Evolutionary conservation across 2,329 filamentous ascomycete genomes (phyloP).

Genomic region (Talaromyces sp.): DNA sequence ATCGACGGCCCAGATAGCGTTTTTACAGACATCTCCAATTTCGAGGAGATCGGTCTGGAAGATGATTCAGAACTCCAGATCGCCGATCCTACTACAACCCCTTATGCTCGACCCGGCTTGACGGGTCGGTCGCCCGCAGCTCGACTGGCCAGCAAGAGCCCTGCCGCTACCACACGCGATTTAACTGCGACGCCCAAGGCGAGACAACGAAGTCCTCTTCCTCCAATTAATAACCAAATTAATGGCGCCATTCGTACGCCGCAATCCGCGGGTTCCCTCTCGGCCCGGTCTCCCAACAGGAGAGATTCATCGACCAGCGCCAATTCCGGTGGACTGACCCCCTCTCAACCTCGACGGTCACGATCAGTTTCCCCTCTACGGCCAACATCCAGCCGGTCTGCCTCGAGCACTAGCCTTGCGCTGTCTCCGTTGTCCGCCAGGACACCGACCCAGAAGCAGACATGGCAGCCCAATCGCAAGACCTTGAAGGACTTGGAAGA

Average conservation of each 20-base stretch:
- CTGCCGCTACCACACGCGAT: constrained; percentile 36
- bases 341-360: constrained; percentile 33
- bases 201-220: constrained; percentile 25
- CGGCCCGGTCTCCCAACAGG: constrained; percentile 25
- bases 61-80: constrained; percentile 59
- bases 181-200: constrained; percentile 34
- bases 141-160: constrained; percentile 31
- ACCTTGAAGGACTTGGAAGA: constrained; percentile 52
- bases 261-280: constrained; percentile 31
- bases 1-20: constrained; percentile 69
- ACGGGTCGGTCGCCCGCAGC: constrained; percentile 30
- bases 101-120: constrained; percentile 32
- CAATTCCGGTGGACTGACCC: constrained; percentile 31
- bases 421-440: constrained; percentile 29
- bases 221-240: constrained; percentile 27
- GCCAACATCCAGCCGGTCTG: constrained; percentile 26
- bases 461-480: constrained; percentile 50
- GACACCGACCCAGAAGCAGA: constrained; percentile 37
- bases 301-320: constrained; percentile 23
- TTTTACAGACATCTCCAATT: constrained; percentile 75
- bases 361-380: constrained; percentile 36
- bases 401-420: constrained; percentile 32
- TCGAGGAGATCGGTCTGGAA: constrained; percentile 90
- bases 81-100: constrained; percentile 26
- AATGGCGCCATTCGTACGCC: constrained; percentile 29